Percentiles rank a stretch among this genome's conserved stretches.
These are phyloP conservation scores for Santalum album DNA, from an alignment of 164 flowering plant genomes.

Conservation along the genomic window DNA sequence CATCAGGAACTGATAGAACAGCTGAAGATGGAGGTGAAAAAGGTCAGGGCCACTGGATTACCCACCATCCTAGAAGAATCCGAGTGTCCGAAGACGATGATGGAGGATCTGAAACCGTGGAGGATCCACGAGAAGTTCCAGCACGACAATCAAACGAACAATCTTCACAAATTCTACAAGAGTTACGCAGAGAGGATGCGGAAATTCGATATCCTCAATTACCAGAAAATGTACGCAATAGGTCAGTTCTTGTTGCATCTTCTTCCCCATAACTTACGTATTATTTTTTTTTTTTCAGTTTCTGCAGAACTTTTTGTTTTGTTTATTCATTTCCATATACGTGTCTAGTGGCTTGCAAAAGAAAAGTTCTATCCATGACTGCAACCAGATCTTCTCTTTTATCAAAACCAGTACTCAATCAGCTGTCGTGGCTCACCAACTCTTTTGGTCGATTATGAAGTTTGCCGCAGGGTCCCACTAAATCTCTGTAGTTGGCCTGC, in stretches of 20 bases:
- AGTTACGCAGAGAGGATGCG: conserved; percentile 84
- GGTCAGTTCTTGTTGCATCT: conserved; percentile 37
- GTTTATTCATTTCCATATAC: not conserved
- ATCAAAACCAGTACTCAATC: not conserved
- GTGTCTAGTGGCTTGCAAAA: not conserved
- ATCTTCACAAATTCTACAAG: conserved; percentile 73
- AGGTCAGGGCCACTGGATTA: conserved; percentile 70
- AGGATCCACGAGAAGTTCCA: conserved; percentile 67
- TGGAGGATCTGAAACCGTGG: conserved; percentile 84
- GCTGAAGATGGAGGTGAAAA: conserved; percentile 68
- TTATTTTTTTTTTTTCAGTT: too few relatives aligned
- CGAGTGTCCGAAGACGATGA: conserved; percentile 52
- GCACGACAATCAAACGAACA: conserved; percentile 43
- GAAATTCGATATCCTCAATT: conserved; percentile 84
- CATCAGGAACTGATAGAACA: conserved; percentile 92
- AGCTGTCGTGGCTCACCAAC: not conserved
- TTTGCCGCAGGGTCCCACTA: conserved; percentile 14
- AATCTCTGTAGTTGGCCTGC: conserved; percentile 13
- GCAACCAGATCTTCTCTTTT: not conserved
- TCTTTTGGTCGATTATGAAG: conserved; percentile 4
- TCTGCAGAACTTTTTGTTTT: not conserved
- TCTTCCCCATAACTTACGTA: not conserved
- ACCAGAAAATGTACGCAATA: conserved; percentile 90
- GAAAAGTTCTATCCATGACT: not conserved
- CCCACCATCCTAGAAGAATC: conserved; percentile 93